Evolutionary conservation across 2,329 filamentous ascomycete species (phyloP).

Genomic region (Hymenoscyphus fructigenus): DNA sequence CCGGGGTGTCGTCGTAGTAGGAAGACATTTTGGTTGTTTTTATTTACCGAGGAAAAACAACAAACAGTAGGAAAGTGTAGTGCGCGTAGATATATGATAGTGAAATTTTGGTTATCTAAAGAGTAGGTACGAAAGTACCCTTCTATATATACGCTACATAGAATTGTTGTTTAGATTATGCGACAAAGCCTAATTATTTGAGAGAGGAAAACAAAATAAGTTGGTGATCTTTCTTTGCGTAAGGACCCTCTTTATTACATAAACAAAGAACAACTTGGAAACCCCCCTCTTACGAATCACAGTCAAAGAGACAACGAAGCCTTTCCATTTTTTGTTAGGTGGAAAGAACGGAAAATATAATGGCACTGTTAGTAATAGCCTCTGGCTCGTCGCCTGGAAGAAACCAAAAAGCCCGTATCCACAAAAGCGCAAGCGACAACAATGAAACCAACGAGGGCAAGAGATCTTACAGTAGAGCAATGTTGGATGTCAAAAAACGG

Average conservation of each 20-base stretch:
- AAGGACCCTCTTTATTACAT: neutral
- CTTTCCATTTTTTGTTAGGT: neutral
- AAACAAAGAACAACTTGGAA: neutral
- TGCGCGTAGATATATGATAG: neutral
- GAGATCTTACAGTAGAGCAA: no score
- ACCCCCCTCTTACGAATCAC: neutral
- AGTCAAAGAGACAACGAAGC: neutral
- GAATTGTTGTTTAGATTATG: neutral
- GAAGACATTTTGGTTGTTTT: constrained; percentile 1
- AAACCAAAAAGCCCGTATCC: neutral
- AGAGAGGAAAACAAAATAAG: neutral
- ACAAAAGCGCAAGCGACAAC: no score
- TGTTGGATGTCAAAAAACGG: no score
- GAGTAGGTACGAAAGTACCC: neutral
- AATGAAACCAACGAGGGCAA: no score
- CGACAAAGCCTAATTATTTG: neutral
- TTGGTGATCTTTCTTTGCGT: neutral
- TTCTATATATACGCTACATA: neutral
- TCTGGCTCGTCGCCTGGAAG: neutral
- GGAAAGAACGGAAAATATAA: neutral
- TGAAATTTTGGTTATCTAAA: neutral
- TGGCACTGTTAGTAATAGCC: neutral
- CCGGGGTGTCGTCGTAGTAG: neutral
- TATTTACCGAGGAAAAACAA: neutral
- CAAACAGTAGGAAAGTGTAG: neutral